These are phyloP conservation scores for Nakazawaea pomicola DNA, from an alignment of 805 yeast species.

Conservation along the genomic window DNA sequence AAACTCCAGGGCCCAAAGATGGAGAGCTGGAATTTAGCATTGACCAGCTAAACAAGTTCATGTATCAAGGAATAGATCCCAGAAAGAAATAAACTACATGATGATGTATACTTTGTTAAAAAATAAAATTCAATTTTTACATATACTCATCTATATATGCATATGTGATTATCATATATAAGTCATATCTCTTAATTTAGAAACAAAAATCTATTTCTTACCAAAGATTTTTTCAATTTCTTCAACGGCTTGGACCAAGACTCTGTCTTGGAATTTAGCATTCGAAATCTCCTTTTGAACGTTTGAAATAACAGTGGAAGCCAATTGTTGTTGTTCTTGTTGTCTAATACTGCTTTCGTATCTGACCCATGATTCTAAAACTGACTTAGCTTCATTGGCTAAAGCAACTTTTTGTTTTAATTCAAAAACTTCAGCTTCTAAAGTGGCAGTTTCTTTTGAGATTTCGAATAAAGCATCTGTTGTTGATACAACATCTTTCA, in stretches of 20 bases:
- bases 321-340: conserved; percentile 89
- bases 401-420: conserved; percentile 86
- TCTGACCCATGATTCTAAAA: conserved; percentile 98
- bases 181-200: neutral
- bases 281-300: conserved; percentile 79
- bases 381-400: conserved; percentile 88
- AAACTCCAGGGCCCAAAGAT: too few relatives aligned
- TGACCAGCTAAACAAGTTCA: conserved; percentile 36
- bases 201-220: neutral
- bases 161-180: too few relatives aligned
- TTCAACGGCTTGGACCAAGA: conserved; percentile 84
- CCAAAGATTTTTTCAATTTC: conserved; percentile 74
- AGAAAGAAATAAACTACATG: conserved; percentile 1
- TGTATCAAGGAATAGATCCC: conserved; percentile 38
- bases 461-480: conserved; percentile 90
- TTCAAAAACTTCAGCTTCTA: conserved; percentile 92
- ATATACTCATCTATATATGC: too few relatives aligned
- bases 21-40: conserved; percentile 20
- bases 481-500: conserved; percentile 86
- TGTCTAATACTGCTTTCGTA: conserved; percentile 95
- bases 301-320: conserved; percentile 80
- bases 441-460: conserved; percentile 93
- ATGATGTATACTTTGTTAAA: neutral
- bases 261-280: conserved; percentile 90
- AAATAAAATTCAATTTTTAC: too few relatives aligned